Evolutionary conservation across 805 yeast genomes (phyloP), one percentile per base, ranked within the genome.

Genomic region (Brettanomyces naardenensis): DNA sequence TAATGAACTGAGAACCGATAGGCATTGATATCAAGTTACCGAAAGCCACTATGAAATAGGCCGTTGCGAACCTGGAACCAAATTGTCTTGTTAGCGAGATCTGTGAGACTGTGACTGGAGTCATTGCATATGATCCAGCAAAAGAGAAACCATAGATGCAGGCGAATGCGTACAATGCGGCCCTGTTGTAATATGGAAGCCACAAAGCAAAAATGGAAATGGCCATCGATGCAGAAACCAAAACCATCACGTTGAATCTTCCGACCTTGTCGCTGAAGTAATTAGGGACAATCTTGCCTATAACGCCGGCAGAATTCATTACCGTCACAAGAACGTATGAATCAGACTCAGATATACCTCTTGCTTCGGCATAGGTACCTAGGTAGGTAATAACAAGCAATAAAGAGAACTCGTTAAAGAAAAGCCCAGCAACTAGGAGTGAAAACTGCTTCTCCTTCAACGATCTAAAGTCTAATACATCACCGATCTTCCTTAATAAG

Each of bases 11-110:
- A 44, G 78, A 75, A 10, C 70, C 66, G 32, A 69, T 56, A 9
- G 78, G 77, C 38, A 73, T 61, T 4, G 66, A 59, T 13, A 69
- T 62, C 17, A 74, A 54, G 22, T 65, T 60, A 18, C 68, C 60
- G 33, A 75, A 56, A 37, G 85, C 71, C 15, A 73, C 76, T 42
- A 76, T 53, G 39, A 75, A 75, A 53, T 77, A 80, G 46, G 77
- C 68, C n/a, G 85, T 70, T 0, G 88, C 88, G 48, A 73, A 81
- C 17, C 81, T 59, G 42, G 73, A 75, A 20, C 89, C 89, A 52
- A 80, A 81, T 37, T 75, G 71, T 41, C 68, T 64, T 1, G 77
- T 74, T 6, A 68, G 68, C 13, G 79, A 71, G 11, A 80, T 72
- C 39, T 71, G 71, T 0, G 80, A 69, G 31, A 78, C 65, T 35